Evolutionary conservation across 2,329 filamentous ascomycete genomes (phyloP).

Genomic region (Decorospora gaudefroyi): DNA sequence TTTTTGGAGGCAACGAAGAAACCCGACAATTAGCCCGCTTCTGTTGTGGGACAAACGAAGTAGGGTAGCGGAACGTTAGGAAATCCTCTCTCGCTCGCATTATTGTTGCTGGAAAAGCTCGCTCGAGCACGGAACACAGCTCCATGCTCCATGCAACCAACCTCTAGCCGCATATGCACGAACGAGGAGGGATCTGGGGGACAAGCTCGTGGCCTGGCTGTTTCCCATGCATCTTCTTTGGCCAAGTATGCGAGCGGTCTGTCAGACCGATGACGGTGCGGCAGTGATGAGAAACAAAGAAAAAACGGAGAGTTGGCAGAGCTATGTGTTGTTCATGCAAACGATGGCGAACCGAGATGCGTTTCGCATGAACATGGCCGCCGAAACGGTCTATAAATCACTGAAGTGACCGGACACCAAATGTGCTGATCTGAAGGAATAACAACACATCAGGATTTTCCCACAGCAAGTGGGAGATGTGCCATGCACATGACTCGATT

Average conservation of each 20-base stretch:
- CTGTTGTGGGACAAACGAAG: constrained; percentile 8
- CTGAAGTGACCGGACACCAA: constrained; percentile 11
- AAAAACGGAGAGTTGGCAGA: constrained; percentile 5
- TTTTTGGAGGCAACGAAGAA: constrained; percentile 1
- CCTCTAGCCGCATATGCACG: constrained; percentile 47
- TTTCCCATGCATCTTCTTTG: constrained; percentile 25
- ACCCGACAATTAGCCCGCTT: constrained; percentile 3
- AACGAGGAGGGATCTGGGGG: constrained; percentile 34
- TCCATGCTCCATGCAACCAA: constrained; percentile 40
- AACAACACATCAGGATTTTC: constrained; percentile 5
- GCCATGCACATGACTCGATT: constrained; percentile 1
- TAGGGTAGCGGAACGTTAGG: constrained; percentile 31
- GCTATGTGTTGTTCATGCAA: constrained; percentile 12
- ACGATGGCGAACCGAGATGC: constrained; percentile 2
- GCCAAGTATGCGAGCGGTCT: constrained; percentile 22
- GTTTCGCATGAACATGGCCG: constrained; percentile 16
- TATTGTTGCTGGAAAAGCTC: constrained; percentile 16
- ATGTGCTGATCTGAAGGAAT: constrained; percentile 8
- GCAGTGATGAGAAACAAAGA: constrained; percentile 11
- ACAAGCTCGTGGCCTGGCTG: constrained; percentile 21
- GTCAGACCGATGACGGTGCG: constrained; percentile 18
- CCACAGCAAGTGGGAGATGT: constrained; percentile 2
- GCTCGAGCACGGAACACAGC: constrained; percentile 39
- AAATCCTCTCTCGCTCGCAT: constrained; percentile 11
- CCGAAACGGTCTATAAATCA: constrained; percentile 16